phyloP scores from a whole-genome alignment of 345 rosid species.

The Rhizophora mangle region DNA sequence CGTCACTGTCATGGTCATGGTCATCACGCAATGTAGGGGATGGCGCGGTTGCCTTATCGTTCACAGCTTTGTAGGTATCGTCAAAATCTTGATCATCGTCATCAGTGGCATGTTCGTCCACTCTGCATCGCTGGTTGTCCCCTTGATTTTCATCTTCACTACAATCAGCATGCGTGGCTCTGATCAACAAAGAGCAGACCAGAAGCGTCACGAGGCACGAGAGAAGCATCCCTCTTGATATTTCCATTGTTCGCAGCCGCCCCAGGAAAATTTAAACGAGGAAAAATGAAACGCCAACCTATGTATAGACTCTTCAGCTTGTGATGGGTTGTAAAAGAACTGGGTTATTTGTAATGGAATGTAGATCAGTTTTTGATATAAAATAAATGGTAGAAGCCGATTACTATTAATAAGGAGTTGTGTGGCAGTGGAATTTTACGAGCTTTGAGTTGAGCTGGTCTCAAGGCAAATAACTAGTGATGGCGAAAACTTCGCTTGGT shows the following conservation, averaged over 20 bases:
- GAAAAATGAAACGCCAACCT: too few relatives aligned
- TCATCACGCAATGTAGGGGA: background rate
- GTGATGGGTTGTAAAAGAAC: too few relatives aligned
- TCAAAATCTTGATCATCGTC: conserved; percentile 29
- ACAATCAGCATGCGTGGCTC: background rate
- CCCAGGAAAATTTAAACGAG: too few relatives aligned
- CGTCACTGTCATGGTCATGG: background rate
- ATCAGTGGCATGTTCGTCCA: background rate
- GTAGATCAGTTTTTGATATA: too few relatives aligned
- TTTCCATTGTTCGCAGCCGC: conserved; percentile 7
- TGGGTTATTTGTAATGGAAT: too few relatives aligned
- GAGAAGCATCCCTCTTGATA: conserved; percentile 17
- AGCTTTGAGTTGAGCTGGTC: conserved; percentile 15
- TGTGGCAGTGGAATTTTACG: background rate
- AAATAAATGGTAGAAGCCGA: background rate
- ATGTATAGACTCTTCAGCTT: too few relatives aligned
- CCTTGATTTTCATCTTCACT: background rate
- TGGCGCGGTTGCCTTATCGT: conserved; percentile 1
- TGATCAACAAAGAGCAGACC: conserved; percentile 19
- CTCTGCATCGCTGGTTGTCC: conserved; percentile 14
- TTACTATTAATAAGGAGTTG: conserved; percentile 16
- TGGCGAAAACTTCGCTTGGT: background rate
- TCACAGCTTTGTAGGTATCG: conserved; percentile 33
- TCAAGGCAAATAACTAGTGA: conserved; percentile 1
- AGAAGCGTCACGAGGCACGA: conserved; percentile 13